Evolutionary conservation across 176 grass and related monocot species (phyloP).

Genomic region (maize (Zea mays)): Zm-B73-REFERENCE-NAM-5.0 NC_050096.1:260216501-260217000

Average conservation of each 20-base stretch:
- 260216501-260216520: too few species aligned
- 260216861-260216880: neutral
- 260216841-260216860: neutral
- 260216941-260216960: neutral
- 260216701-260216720: neutral
- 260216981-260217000: too few species aligned
- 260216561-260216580: neutral
- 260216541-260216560: too few species aligned
- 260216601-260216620: neutral
- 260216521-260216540: too few species aligned
- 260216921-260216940: neutral
- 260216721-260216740: slow-evolving; percentile 16
- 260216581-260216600: neutral
- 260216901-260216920: neutral
- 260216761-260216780: neutral
- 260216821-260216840: neutral
- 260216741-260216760: neutral
- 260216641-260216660: neutral
- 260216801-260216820: slow-evolving; percentile 29
- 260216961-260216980: too few species aligned
- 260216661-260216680: neutral
- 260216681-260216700: neutral
- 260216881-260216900: too few species aligned
- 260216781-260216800: slow-evolving; percentile 19
- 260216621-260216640: neutral